phyloP scores from a whole-genome alignment of 768 basidiomycete species.

The Rhodotorula diobovata region DNA sequence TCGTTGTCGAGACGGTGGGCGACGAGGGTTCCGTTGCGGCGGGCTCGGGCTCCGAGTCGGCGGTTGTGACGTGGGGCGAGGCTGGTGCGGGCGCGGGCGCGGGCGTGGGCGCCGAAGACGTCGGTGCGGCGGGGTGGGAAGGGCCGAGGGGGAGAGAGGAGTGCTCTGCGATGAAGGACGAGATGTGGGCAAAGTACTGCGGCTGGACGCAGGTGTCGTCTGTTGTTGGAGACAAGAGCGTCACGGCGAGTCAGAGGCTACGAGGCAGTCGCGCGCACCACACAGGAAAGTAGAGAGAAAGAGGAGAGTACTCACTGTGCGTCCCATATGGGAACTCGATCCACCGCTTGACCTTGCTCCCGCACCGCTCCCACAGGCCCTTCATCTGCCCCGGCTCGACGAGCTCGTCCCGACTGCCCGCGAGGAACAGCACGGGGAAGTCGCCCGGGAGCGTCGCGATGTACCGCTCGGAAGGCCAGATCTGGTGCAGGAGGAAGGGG shows the following conservation, averaged over 20 bases:
- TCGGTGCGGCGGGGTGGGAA: background rate
- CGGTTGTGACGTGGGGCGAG: background rate
- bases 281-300: background rate
- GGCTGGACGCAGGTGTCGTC: constrained; percentile 50
- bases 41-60: background rate
- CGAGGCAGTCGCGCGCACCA: background rate
- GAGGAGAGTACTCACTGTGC: constrained; percentile 42
- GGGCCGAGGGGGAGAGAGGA: background rate
- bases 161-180: constrained; percentile 14
- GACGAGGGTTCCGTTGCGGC: background rate
- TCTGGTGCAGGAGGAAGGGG: constrained; percentile 73
- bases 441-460: constrained; percentile 51
- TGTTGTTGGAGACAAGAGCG: constrained; percentile 4
- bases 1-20: background rate
- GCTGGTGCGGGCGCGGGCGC: background rate
- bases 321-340: constrained; percentile 47
- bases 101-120: background rate
- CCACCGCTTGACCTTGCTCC: constrained; percentile 45
- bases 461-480: constrained; percentile 74
- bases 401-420: constrained; percentile 66
- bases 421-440: constrained; percentile 72
- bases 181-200: constrained; percentile 45
- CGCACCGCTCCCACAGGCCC: constrained; percentile 45
- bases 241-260: background rate
- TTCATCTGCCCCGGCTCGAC: constrained; percentile 74